phyloP scores from a whole-genome alignment of 2,329 filamentous ascomycete species.

The Penicillium thymicola region DNA sequence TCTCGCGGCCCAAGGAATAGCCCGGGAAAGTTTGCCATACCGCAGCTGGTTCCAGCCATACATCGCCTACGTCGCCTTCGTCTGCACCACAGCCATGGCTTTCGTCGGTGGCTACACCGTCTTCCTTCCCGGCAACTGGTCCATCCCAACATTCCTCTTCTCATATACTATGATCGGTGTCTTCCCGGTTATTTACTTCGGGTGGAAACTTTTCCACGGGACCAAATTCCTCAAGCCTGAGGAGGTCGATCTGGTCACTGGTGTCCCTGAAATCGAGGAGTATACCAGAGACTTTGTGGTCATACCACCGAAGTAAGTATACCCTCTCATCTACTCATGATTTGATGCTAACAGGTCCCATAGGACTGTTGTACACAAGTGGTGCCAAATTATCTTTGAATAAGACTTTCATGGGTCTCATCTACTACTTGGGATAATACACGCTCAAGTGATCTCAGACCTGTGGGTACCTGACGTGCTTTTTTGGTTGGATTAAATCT shows the following conservation, averaged over 20 bases:
- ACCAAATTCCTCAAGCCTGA: slow-evolving; percentile 56
- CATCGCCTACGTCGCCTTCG: slow-evolving; percentile 63
- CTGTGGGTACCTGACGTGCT: background rate
- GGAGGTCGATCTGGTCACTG: slow-evolving; percentile 62
- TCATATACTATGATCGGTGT: slow-evolving; percentile 72
- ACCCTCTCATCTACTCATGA: background rate
- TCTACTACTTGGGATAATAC: background rate
- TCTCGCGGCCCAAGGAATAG: slow-evolving; percentile 64
- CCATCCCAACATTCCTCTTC: slow-evolving; percentile 68
- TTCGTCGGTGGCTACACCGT: slow-evolving; percentile 74
- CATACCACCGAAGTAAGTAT: slow-evolving; percentile 50
- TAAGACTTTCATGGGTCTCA: background rate
- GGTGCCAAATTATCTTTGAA: slow-evolving; percentile 22
- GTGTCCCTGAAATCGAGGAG: slow-evolving; percentile 64
- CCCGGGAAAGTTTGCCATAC: slow-evolving; percentile 67
- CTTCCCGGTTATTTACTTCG: slow-evolving; percentile 65
- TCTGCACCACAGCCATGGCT: slow-evolving; percentile 65
- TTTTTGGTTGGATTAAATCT: background rate
- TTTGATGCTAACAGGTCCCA: slow-evolving; percentile 1
- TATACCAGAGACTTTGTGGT: slow-evolving; percentile 62
- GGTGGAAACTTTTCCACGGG: slow-evolving; percentile 68
- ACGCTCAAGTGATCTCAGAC: background rate
- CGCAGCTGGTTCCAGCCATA: slow-evolving; percentile 68
- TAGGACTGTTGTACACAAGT: slow-evolving; percentile 27
- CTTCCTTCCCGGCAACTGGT: slow-evolving; percentile 68